Evolutionary conservation across 2,329 filamentous ascomycete genomes (phyloP).

Genomic region (Pyricularia sp.): DNA sequence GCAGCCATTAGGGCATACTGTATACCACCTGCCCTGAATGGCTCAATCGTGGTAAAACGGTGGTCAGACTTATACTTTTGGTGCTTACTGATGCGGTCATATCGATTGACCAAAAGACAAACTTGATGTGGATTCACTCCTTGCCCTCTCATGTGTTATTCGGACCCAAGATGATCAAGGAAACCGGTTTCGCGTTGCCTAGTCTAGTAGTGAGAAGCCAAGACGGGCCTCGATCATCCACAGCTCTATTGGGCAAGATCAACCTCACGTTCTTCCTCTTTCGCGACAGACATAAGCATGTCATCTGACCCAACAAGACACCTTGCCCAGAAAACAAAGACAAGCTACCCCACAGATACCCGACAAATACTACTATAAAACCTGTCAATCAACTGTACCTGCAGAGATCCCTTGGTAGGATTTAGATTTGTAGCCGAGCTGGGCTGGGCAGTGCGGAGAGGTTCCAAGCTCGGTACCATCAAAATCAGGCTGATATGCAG

Average conservation of each 20-base stretch:
- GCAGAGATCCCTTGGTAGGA: background rate
- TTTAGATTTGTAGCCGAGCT: background rate
- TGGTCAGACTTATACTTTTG: background rate
- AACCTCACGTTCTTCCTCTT: background rate
- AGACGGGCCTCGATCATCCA: background rate
- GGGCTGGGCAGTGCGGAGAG: background rate
- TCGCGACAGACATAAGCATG: background rate
- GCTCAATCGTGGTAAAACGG: background rate
- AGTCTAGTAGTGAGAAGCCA: background rate
- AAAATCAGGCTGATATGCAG: conserved; percentile 6
- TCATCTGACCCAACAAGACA: background rate
- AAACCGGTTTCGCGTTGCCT: background rate
- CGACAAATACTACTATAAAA: background rate
- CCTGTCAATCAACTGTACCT: background rate
- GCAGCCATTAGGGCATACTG: background rate
- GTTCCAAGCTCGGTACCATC: background rate
- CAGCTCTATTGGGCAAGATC: background rate
- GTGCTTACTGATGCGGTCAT: background rate
- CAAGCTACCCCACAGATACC: background rate
- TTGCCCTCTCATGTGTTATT: background rate
- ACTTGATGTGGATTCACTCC: background rate
- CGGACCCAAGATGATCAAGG: background rate
- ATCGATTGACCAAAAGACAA: background rate
- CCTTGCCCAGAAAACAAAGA: background rate
- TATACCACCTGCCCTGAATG: background rate